Base-by-base conservation (phyloP, 1,284 basidiomycete genomes). In the Marasmius fiardii region DNA sequence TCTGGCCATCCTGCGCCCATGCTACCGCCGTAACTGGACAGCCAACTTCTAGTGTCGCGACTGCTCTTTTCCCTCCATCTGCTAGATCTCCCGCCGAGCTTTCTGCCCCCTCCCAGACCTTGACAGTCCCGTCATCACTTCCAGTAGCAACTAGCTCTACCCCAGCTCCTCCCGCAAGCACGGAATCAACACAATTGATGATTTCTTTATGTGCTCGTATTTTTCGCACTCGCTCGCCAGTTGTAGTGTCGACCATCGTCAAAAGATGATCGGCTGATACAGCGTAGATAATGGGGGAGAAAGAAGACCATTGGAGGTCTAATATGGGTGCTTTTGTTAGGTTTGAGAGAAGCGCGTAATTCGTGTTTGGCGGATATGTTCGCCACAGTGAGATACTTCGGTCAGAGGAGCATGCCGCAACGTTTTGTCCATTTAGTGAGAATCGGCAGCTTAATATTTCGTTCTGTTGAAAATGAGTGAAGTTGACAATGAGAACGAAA, bases 71-170 rank as follows among this genome's bases (percentile, higher is more conserved):
- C 0, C 43, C 24, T 4, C 74, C 69, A n/a, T 85, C 86, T 28
- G 92, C 84, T 20, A 41, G 20, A 20, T 41, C 39, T 18, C 39
- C 39, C 4, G 39, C 39, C 2, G 39, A 41, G 14, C 39, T 41
- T 5, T 87, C 84, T 1, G 85, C 82, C 4, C 86, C 86, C 60
- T 94, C 92, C 93, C 93, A 97, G 4, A 97, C 76, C 54, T 89
- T 82, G 23, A 95, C 92, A 0, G 86, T 86, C 0, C 93, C 92
- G 65, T 98, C 95, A 66, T 98, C 95, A 20, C 89, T 88, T 11
- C 85, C 94, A 0, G 90, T 93, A 6, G 85, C 86, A 10, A 61
- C 45, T 21, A 61, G 39, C 45, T 61, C 94, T 7, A 82, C 80
- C 1, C 92, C 93, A 0, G 88, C 84, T 1, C 91, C 92, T 35